These are phyloP conservation scores for Plasmodium inui DNA, from an alignment of 169 alveolate species.

Conservation along the genomic window DNA sequence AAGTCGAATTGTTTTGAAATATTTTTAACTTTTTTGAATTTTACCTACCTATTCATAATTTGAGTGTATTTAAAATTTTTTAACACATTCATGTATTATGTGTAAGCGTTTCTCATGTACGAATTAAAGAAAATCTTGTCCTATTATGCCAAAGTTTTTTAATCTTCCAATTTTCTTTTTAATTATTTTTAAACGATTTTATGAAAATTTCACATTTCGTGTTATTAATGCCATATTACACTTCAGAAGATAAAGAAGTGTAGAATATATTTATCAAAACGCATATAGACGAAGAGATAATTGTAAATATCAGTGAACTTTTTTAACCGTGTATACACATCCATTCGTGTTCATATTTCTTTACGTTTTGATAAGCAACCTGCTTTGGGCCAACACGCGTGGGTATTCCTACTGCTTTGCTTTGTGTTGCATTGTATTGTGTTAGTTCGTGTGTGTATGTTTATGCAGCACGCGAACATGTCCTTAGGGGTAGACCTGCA, in stretches of 20 bases:
- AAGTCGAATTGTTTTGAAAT: not conserved
- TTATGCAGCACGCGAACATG: not conserved
- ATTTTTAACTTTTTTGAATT: not conserved
- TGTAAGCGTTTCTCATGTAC: conserved; percentile 1
- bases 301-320: not conserved
- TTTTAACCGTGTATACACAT: not conserved
- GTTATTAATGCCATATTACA: not conserved
- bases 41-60: conserved; percentile 3
- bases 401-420: not conserved
- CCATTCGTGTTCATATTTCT: not conserved
- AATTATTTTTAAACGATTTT: not conserved
- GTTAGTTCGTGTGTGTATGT: not conserved
- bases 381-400: not conserved
- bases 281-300: not conserved
- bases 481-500: not conserved
- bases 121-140: conserved; percentile 33
- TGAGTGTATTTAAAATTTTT: conserved; percentile 7
- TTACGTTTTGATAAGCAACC: not conserved
- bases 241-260: not conserved
- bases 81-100: not conserved
- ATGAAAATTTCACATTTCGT: not conserved
- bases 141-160: conserved; percentile 3
- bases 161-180: not conserved
- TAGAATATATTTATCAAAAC: not conserved
- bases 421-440: not conserved